Conservation (phyloP, 2,329 filamentous ascomycete genomes). For the Fonsecaea pedrosoi region DNA sequence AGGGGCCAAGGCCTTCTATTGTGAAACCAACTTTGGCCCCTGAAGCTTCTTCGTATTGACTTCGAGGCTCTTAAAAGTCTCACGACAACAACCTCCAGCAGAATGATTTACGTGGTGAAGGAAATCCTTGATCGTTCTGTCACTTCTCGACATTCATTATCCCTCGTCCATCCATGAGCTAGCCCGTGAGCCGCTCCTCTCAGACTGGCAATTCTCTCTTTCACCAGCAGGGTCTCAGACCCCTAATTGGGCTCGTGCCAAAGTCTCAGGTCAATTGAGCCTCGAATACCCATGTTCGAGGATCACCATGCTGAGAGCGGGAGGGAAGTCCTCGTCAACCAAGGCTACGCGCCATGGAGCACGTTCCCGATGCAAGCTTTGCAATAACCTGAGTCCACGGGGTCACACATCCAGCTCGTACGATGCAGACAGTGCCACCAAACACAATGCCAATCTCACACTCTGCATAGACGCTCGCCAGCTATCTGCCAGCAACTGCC, state of each 20-base stretch:
- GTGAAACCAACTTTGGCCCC: no score
- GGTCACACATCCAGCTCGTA: slow-evolving; percentile 1
- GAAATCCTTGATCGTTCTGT: background rate
- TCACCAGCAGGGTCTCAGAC: background rate
- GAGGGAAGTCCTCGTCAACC: background rate
- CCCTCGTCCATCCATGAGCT: background rate
- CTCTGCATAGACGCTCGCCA: background rate
- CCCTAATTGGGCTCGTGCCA: background rate
- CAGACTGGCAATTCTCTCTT: background rate
- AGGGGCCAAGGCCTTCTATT: no score
- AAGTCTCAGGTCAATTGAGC: background rate
- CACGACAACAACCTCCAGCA: background rate
- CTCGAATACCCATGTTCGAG: background rate
- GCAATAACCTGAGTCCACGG: background rate
- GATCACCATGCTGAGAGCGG: background rate
- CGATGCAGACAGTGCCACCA: background rate
- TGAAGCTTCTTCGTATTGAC: no score
- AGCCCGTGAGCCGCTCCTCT: background rate
- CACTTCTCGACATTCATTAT: background rate
- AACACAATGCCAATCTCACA: background rate
- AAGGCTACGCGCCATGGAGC: background rate
- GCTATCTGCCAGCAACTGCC: background rate
- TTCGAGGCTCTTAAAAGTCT: background rate
- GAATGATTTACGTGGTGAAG: background rate
- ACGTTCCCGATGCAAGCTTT: background rate